Conservation (phyloP, 192 early-diverging fungal genomes). For the Geosiphon pyriformis region DNA sequence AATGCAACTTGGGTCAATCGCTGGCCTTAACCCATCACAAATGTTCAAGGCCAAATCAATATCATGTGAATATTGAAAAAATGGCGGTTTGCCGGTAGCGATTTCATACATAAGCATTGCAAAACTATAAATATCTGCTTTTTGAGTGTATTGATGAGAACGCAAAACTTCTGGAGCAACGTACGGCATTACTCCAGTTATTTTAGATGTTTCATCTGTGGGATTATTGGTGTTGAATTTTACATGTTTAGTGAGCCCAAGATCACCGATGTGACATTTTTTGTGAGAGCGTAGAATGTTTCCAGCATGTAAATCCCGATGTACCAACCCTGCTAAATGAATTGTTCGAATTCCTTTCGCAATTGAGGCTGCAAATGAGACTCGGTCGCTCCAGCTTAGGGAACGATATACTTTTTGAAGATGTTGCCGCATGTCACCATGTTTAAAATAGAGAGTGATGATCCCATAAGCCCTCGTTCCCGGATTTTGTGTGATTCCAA, state of each 20-base stretch:
- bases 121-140: slow-evolving; percentile 9
- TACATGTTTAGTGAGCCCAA: not conserved
- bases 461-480: not conserved
- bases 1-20: not conserved
- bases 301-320: slow-evolving; percentile 16
- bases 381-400: not conserved
- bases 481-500: slow-evolving; percentile 9
- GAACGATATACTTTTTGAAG: not conserved
- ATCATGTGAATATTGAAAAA: not conserved
- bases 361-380: not conserved
- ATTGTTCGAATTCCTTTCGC: not conserved
- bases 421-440: not conserved
- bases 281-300: not conserved
- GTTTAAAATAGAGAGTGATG: not conserved
- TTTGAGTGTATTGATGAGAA: not conserved
- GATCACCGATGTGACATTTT: not conserved
- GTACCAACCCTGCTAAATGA: not conserved
- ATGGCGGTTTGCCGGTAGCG: not conserved
- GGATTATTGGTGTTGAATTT: not conserved
- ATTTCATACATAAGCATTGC: slow-evolving; percentile 3
- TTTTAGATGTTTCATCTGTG: not conserved
- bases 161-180: slow-evolving; percentile 12
- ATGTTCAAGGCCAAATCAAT: not conserved
- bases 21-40: not conserved
- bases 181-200: slow-evolving; percentile 11